phyloP scores from a whole-genome alignment of 176 grass and related monocot genomes.

The Eremochloa ophiuroides region DNA sequence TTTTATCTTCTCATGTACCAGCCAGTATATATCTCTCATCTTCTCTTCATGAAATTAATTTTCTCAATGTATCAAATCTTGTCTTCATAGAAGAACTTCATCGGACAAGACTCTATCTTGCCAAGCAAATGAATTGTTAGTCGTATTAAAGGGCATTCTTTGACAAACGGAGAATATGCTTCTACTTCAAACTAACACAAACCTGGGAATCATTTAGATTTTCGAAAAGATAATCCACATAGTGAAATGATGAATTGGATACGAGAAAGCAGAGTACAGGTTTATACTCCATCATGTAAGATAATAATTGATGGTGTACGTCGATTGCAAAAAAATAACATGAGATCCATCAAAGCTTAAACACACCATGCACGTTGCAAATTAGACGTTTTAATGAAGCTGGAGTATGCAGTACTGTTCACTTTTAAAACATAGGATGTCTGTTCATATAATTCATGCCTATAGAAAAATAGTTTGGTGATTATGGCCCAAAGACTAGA shows the following conservation, averaged over 20 bases:
- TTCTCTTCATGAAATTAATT: constrained; percentile 71
- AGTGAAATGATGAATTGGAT: constrained; percentile 11
- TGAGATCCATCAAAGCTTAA: neutral
- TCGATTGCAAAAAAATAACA: neutral
- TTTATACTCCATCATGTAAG: neutral
- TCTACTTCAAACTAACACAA: constrained; percentile 70
- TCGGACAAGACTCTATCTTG: constrained; percentile 65
- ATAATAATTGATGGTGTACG: neutral
- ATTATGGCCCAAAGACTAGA: neutral
- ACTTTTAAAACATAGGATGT: neutral
- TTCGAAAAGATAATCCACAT: constrained; percentile 42
- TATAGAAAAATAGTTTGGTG: neutral
- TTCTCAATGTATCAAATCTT: constrained; percentile 63
- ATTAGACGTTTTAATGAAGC: neutral
- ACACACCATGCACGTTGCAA: neutral
- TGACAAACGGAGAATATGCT: constrained; percentile 61
- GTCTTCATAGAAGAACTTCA: constrained; percentile 76
- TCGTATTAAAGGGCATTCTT: constrained; percentile 50
- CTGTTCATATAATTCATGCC: neutral
- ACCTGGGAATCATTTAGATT: constrained; percentile 54
- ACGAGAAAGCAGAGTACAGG: constrained; percentile 5
- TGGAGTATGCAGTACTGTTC: neutral
- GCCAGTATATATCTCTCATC: constrained; percentile 43
- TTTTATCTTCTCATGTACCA: constrained; percentile 85
- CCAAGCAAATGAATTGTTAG: constrained; percentile 71